Conservation (phyloP, 305 asterid species). For the Fraxinus xanthoxyloides region DNA sequence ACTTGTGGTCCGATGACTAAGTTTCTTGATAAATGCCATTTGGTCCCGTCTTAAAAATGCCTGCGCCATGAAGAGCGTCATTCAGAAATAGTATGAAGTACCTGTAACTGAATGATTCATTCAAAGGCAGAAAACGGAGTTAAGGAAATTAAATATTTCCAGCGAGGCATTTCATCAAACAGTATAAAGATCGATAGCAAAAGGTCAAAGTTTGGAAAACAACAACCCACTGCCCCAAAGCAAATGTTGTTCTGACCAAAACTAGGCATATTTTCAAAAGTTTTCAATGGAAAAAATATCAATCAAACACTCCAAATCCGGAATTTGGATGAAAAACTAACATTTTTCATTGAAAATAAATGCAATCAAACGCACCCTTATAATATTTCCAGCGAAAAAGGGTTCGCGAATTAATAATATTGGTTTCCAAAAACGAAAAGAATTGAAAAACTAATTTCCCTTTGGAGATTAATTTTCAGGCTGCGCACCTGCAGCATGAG, state of each 20-base stretch:
- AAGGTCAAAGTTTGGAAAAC: background rate
- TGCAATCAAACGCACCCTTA: background rate
- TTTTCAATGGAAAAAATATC: background rate
- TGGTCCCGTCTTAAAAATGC: constrained; percentile 11
- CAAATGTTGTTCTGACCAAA: background rate
- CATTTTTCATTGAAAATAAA: background rate
- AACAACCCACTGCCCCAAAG: background rate
- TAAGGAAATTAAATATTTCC: background rate
- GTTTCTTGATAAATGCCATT: constrained; percentile 45
- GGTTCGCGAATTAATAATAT: background rate
- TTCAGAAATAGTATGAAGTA: background rate
- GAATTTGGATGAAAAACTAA: background rate
- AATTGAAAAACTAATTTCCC: background rate
- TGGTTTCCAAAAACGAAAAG: background rate
- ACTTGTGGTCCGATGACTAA: constrained; percentile 26
- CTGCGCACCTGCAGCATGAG: background rate
- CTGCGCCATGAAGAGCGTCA: constrained; percentile 9
- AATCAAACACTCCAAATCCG: background rate
- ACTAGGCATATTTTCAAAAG: background rate
- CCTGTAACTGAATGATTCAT: background rate
- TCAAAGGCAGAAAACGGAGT: background rate
- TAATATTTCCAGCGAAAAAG: background rate
- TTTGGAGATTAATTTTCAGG: background rate
- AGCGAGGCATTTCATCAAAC: background rate
- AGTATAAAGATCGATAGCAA: background rate